Base-by-base conservation (phyloP, 2,329 filamentous ascomycete species). In the Penicillium rolfsii region DNA sequence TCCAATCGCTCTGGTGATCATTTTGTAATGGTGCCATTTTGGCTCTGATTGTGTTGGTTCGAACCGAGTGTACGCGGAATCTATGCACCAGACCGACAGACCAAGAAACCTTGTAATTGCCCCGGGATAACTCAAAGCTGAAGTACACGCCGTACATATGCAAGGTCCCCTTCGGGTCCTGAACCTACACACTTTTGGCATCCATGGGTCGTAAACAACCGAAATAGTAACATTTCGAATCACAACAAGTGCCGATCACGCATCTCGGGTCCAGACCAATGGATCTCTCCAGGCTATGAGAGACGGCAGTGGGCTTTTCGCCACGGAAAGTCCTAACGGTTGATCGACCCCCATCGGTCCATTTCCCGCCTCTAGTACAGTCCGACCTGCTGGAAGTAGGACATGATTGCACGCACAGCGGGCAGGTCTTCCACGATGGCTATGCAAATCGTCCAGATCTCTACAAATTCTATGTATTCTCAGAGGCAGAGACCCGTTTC, bases 91-190 rank as follows among this genome's bases (percentile, higher is more conserved):
- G 19, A 43, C 40, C 40, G 40, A 24, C 8, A 41, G 19, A 22
- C 19, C 28, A 7, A 30, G 9, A 33, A 33, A 43, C 40, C n/a
- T 43, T 22, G 19, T 43, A 14, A 16, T 12, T 14, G 35, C 14
- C 35, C 33, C 12, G 4, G 19, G 41, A 43, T 43, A 24, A 14
- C 43, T 19, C 26, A 26, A 28, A 28, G 16, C 43, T 16, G 16
- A 48, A n/a, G n/a, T n/a, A n/a, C 16, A 28, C 45, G 24, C 45
- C 45, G 45, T 48, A 48, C 45, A 48, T 48, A 48, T 30, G 45
- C 45, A 48, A 48, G 45, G 45, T 48, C 45, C 45, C 26, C 14
- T 48, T 24, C 24, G 14, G 14, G 45, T 30, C 16, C 45, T 14
- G 26, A 48, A 30, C 24, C 45, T 48, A 48, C 24, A 48, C 24